Base-by-base conservation (phyloP, 1,284 basidiomycete species). In the Volvariella volvacea region DNA sequence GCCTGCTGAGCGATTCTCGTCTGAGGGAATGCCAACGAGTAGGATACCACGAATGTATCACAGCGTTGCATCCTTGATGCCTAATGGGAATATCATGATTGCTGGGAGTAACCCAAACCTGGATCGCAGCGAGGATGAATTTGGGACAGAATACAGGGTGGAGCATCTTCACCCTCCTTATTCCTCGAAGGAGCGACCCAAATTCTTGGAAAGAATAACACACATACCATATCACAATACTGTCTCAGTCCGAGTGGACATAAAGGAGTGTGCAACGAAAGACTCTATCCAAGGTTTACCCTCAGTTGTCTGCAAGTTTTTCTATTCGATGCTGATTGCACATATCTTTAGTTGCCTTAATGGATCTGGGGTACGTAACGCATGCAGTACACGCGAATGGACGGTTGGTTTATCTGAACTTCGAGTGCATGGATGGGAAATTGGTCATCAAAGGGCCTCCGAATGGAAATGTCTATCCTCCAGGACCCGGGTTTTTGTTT, bases 81-180 rank as follows among this genome's bases (percentile, higher is more conserved):
- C 85, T 8, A 64, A 66, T 39, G 88, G 82, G 4, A 71, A 75
- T 41, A 62, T 91, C 43, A 79, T 89, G 78, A 77, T 92, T 48
- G 80, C 85, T 15, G 89, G 88, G 6, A 87, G 84, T 47, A 92
- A 91, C 58, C 89, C 89, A 14, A 92, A 92, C 59, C 59, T 86
- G 46, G 87, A 88, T 59, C 67, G 84, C 37, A 86, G 80, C 50
- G 83, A 79, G 50, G 54, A 74, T 33, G 67, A 67, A 54, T 90
- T 83, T 57, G 79, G 75, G 20, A 91, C 88, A 1, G 88, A 90
- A 56, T 92, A 89, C 58, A 68, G 85, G 39, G 82, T 89, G 15
- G 88, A 92, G 55, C 85, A 83, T 77, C 59, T 88, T 36, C 64
- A 60, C 10, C 86, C 88, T 0, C 78, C 85, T 2, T 91, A 90